phyloP scores from a whole-genome alignment of 108 stramenopile species.

The Pseudonitzschia delicatissima region DNA sequence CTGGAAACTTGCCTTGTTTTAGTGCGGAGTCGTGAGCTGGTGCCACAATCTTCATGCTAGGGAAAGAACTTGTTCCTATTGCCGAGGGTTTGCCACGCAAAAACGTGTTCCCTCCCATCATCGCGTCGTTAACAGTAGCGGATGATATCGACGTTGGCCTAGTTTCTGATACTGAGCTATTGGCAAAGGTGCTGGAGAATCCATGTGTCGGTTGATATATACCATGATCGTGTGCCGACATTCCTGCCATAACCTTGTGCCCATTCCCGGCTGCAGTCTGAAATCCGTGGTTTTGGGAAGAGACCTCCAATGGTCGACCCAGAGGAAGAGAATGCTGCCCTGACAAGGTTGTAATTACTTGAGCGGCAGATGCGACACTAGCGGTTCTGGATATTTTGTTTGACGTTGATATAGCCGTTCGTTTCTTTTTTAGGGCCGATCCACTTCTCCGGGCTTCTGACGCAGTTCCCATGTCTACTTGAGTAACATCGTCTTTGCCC shows the following conservation, averaged over 20 bases:
- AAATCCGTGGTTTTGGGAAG: conserved; percentile 11
- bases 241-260: not conserved
- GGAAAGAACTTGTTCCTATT: conserved; percentile 23
- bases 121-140: not conserved
- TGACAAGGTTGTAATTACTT: conserved; percentile 28
- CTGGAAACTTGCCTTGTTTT: conserved; percentile 59
- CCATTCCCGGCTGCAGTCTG: conserved; percentile 2
- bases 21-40: conserved; percentile 55
- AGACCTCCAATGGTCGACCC: not conserved
- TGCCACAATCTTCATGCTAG: conserved; percentile 60
- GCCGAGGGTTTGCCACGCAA: not conserved
- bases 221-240: not conserved
- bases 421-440: conserved; percentile 26
- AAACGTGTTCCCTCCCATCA: not conserved
- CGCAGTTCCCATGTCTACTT: conserved; percentile 27
- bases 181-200: conserved; percentile 4
- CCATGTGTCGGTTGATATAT: conserved; percentile 8
- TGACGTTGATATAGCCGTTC: not conserved
- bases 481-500: conserved; percentile 21
- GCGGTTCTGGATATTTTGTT: conserved; percentile 2
- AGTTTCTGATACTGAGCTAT: not conserved
- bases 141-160: not conserved
- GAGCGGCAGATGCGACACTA: conserved; percentile 28
- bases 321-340: conserved; percentile 1
- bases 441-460: conserved; percentile 8